Conservation (phyloP, 2,329 filamentous ascomycete genomes). For the Penicillium sp. region DNA sequence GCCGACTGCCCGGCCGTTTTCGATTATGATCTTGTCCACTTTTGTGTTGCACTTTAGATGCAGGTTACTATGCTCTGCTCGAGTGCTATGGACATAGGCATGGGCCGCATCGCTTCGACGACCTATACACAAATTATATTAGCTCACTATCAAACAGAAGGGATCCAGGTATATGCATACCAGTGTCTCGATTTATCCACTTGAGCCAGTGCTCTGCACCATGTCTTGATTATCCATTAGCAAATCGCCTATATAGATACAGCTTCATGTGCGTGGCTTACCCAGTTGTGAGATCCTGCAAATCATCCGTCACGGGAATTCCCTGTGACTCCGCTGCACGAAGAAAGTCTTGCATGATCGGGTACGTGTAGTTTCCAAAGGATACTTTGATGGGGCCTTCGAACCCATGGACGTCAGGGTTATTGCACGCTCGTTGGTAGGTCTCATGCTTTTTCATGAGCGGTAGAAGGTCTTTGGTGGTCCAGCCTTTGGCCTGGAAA, state of each 20-base stretch:
- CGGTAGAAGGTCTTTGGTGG: constrained; percentile 68
- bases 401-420: constrained; percentile 65
- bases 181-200: constrained; percentile 68
- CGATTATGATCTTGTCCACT: constrained; percentile 71
- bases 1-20: constrained; percentile 66
- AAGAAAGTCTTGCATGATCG: constrained; percentile 77
- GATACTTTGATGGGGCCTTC: constrained; percentile 80
- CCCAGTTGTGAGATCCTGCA: constrained; percentile 61
- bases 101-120: constrained; percentile 74
- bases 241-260: no score
- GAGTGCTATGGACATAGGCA: constrained; percentile 72
- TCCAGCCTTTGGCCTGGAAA: constrained; percentile 77
- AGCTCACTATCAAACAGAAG: background rate
- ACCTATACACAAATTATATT: constrained; percentile 47
- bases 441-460: constrained; percentile 80
- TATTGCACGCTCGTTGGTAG: constrained; percentile 64
- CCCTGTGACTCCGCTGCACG: constrained; percentile 68
- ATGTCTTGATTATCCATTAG: constrained; percentile 33
- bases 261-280: no score
- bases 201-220: constrained; percentile 81
- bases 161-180: constrained; percentile 33
- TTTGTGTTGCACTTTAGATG: constrained; percentile 73
- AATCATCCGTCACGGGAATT: constrained; percentile 70
- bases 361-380: constrained; percentile 76
- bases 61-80: constrained; percentile 65